These are phyloP conservation scores for Rosa multiflora DNA, from an alignment of 306 rosid genomes.

Conservation along the genomic window DNA sequence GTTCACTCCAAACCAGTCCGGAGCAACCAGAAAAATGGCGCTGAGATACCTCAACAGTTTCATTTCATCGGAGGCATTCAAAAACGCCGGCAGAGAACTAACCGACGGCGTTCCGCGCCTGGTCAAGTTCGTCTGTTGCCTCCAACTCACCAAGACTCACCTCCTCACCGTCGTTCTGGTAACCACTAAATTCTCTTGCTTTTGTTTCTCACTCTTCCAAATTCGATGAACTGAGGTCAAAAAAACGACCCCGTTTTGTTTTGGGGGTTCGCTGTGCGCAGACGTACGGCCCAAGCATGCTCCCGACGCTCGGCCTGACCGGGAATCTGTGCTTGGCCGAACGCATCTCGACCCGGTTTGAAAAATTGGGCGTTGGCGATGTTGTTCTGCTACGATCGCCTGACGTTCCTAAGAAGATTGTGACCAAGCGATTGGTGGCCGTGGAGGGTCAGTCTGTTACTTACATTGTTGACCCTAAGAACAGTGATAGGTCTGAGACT, in stretches of 20 bases:
- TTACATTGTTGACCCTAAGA: slow-evolving; percentile 47
- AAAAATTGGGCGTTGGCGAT: slow-evolving; percentile 51
- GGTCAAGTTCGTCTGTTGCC: slow-evolving; percentile 40
- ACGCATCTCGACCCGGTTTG: slow-evolving; percentile 50
- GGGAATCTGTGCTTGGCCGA: slow-evolving; percentile 37
- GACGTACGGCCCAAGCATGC: slow-evolving; percentile 84
- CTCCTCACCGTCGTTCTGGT: slow-evolving; percentile 35
- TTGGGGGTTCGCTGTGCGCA: slow-evolving; percentile 31
- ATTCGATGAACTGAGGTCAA: background rate
- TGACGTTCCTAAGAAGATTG: slow-evolving; percentile 35
- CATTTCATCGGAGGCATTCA: slow-evolving; percentile 9
- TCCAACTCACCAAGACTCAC: slow-evolving; percentile 46
- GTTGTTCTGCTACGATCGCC: slow-evolving; percentile 56
- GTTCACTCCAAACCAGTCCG: background rate
- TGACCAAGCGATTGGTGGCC: slow-evolving; percentile 64
- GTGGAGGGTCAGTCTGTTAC: slow-evolving; percentile 70
- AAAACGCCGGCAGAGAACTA: slow-evolving; percentile 33
- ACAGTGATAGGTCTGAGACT: slow-evolving; percentile 43
- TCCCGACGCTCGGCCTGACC: slow-evolving; percentile 50
- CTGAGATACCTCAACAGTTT: background rate
- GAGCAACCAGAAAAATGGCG: background rate
- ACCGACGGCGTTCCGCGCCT: slow-evolving; percentile 13
- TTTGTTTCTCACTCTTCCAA: background rate
- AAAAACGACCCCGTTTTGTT: background rate
- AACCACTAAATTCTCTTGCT: slow-evolving; percentile 15